Percentiles rank a stretch among this genome's conserved stretches.
These are phyloP conservation scores for Pittosporum tobira DNA, from an alignment of 129 eudicot genomes.

Conservation along the genomic window DNA sequence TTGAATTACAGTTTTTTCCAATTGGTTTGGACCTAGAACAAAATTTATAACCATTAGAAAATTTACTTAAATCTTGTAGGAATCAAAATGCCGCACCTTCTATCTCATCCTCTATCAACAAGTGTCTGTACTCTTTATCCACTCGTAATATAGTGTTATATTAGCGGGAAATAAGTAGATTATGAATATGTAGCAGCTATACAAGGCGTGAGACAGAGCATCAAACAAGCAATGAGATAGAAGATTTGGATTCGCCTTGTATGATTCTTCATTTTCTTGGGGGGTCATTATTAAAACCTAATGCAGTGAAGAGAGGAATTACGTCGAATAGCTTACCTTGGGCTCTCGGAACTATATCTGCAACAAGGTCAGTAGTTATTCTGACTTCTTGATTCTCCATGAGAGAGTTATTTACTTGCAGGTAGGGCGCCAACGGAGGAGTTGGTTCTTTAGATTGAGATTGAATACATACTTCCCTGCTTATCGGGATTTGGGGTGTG, in stretches of 20 bases:
- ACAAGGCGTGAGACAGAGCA: too few relatives aligned
- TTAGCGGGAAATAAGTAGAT: too few relatives aligned
- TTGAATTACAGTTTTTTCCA: not conserved
- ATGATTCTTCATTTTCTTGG: too few relatives aligned
- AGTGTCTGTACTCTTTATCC: too few relatives aligned
- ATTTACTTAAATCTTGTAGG: too few relatives aligned
- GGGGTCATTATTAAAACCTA: not conserved
- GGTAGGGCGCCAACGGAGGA: not conserved
- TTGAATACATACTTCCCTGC: not conserved
- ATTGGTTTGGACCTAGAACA: conserved; percentile 2
- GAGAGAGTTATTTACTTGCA: not conserved
- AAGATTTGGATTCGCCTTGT: too few relatives aligned
- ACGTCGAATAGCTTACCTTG: conserved; percentile 14
- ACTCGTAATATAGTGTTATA: too few relatives aligned
- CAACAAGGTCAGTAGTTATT: not conserved
- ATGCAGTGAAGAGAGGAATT: too few relatives aligned
- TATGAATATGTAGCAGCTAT: too few relatives aligned
- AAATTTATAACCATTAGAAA: not conserved
- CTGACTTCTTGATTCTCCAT: not conserved
- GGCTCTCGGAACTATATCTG: not conserved
- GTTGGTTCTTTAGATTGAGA: not conserved
- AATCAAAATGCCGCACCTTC: too few relatives aligned
- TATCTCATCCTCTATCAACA: too few relatives aligned
- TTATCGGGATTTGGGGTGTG: not conserved
- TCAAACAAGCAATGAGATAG: too few relatives aligned